These are phyloP conservation scores for Oehlia diaphana DNA, from an alignment of 192 early-diverging fungal species.

Conservation along the genomic window DNA sequence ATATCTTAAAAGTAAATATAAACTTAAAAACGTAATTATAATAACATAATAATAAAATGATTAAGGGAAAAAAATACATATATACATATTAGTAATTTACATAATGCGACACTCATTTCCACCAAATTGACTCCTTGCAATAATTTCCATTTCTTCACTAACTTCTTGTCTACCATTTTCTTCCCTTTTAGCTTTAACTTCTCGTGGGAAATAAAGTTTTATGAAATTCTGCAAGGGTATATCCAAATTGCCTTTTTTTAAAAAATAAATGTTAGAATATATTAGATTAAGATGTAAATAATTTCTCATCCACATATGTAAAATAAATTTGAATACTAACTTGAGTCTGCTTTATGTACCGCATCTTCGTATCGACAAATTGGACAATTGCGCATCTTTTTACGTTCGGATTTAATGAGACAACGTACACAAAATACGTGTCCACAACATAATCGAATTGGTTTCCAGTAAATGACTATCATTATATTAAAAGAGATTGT, in stretches of 20 bases:
- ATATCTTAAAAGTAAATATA: too few species aligned
- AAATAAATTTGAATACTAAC: neutral
- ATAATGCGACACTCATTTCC: neutral
- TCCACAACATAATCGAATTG: constrained; percentile 70
- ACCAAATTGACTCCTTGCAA: constrained; percentile 37
- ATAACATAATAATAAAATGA: neutral
- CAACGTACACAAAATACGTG: constrained; percentile 84
- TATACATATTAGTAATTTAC: neutral
- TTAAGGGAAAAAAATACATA: neutral
- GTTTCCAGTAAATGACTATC: constrained; percentile 70
- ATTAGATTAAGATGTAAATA: neutral
- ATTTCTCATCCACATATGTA: neutral
- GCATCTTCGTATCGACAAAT: constrained; percentile 67
- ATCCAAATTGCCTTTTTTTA: constrained; percentile 54
- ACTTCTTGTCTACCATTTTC: constrained; percentile 66
- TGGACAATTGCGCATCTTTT: constrained; percentile 68
- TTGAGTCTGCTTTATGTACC: constrained; percentile 57
- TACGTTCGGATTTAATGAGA: constrained; percentile 69
- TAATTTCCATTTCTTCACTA: constrained; percentile 58
- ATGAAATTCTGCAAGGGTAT: constrained; percentile 67
- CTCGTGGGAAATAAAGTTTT: constrained; percentile 76
- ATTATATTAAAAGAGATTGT: neutral
- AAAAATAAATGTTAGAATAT: neutral
- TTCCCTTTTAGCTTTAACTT: constrained; percentile 69
- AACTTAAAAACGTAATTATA: too few species aligned